Evolutionary conservation across 139 green algal genomes (phyloP).

Genomic region (Limnomonas spitsbergensis): DNA sequence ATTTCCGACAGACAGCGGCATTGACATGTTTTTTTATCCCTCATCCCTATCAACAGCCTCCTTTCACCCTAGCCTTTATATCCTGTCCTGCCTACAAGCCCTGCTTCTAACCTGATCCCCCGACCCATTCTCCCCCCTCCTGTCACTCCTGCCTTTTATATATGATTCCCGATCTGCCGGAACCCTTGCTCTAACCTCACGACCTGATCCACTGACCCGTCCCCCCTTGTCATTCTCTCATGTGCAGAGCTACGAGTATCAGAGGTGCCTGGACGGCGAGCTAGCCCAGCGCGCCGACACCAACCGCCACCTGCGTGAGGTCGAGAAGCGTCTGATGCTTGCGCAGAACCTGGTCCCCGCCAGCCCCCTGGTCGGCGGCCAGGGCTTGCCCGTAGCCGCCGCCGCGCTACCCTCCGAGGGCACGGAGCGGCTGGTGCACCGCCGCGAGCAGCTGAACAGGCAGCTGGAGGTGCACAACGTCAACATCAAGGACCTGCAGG

Average conservation of each 20-base stretch:
- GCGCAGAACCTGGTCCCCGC: constrained; percentile 41
- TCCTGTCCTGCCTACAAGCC: too few relatives aligned
- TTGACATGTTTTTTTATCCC: too few relatives aligned
- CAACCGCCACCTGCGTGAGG: constrained; percentile 26
- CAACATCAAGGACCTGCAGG: constrained; percentile 55
- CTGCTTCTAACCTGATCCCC: too few relatives aligned
- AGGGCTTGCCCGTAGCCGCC: too few relatives aligned
- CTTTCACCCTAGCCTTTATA: too few relatives aligned
- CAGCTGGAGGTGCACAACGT: constrained; percentile 47
- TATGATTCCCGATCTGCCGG: too few relatives aligned
- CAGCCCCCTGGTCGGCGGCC: constrained; percentile 33
- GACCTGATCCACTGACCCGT: not conserved
- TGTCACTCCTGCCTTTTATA: too few relatives aligned
- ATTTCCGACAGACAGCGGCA: too few relatives aligned
- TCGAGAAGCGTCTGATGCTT: constrained; percentile 63
- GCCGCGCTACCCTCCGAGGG: not conserved
- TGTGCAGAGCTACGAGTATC: constrained; percentile 45
- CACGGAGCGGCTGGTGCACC: not conserved
- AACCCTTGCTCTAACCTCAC: too few relatives aligned
- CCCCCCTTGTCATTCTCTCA: not conserved
- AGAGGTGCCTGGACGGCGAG: constrained; percentile 75
- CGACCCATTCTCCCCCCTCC: too few relatives aligned
- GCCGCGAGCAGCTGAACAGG: not conserved
- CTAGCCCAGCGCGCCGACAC: constrained; percentile 55
- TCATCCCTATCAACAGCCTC: too few relatives aligned